phyloP scores from a whole-genome alignment of 202 grass and related monocot species.

The Saccharum hybrid region DNA sequence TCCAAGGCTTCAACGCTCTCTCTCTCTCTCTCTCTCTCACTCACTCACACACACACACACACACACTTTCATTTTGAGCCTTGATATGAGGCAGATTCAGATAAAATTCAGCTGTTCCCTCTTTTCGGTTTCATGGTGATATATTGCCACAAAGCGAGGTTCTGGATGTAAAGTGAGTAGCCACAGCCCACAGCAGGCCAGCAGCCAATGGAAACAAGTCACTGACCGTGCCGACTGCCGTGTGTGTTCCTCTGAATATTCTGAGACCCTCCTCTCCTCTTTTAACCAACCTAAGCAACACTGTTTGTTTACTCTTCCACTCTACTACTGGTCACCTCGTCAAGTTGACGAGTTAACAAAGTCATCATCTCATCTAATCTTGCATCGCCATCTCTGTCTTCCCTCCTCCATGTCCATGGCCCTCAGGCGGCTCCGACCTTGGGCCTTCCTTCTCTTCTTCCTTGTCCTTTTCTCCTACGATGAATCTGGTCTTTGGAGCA shows the following conservation, averaged over 20 bases:
- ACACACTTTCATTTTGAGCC: background rate
- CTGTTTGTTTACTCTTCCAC: background rate
- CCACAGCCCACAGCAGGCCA: background rate
- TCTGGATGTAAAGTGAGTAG: conserved; percentile 10
- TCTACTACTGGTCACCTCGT: background rate
- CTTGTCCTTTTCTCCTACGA: background rate
- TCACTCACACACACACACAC: conserved; percentile 57
- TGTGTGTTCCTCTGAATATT: background rate
- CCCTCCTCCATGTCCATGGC: conserved; percentile 43
- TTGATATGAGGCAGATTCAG: background rate
- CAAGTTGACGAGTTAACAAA: conserved; percentile 27
- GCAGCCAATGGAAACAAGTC: conserved; percentile 26
- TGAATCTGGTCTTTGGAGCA: conserved; percentile 16
- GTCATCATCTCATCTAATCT: conserved; percentile 31
- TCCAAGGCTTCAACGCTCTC: background rate
- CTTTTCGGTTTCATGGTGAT: background rate
- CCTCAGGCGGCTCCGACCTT: background rate
- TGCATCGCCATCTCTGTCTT: background rate
- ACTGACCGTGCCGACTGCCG: background rate
- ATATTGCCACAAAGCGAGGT: conserved; percentile 31
- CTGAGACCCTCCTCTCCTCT: conserved; percentile 8
- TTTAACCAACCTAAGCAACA: conserved; percentile 40
- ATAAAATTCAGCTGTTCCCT: background rate
- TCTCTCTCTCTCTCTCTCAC: conserved; percentile 49
- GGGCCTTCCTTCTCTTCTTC: conserved; percentile 38